These are phyloP conservation scores for Tolypocladium tropicale DNA, from an alignment of 2,329 filamentous ascomycete genomes.

Conservation along the genomic window DNA sequence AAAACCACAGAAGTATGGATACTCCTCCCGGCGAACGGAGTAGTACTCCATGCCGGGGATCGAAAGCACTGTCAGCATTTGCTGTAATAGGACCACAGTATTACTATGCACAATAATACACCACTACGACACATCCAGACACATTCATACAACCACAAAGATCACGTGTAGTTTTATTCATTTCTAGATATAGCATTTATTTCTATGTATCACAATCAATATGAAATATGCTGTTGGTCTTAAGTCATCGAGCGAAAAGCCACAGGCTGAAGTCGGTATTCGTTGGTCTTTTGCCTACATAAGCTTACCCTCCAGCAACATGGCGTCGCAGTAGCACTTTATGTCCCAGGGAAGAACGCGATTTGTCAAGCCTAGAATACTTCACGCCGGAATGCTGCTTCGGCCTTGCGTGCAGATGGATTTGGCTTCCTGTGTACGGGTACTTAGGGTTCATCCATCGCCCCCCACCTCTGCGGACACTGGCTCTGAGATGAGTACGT, in stretches of 20 bases:
- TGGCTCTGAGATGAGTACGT: background rate
- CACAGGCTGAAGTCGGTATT: background rate
- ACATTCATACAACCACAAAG: background rate
- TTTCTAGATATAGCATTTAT: background rate
- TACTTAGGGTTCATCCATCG: background rate
- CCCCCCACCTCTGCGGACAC: background rate
- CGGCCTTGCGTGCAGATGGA: background rate
- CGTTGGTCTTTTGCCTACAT: background rate
- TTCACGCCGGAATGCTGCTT: background rate
- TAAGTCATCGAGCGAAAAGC: background rate
- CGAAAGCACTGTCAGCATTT: no score
- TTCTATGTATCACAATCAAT: background rate
- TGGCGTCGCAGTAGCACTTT: background rate
- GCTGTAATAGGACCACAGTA: no score
- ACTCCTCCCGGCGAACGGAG: no score
- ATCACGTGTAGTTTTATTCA: background rate
- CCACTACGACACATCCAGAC: background rate
- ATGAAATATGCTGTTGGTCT: background rate
- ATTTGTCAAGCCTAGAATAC: background rate
- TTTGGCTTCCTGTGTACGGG: no score
- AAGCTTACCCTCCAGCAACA: background rate
- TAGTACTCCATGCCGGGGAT: no score
- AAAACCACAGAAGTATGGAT: no score
- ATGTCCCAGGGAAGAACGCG: background rate
- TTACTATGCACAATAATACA: no score